Evolutionary conservation across 2,329 filamentous ascomycete species (phyloP).

Genomic region (Emericellopsis cladophorae): DNA sequence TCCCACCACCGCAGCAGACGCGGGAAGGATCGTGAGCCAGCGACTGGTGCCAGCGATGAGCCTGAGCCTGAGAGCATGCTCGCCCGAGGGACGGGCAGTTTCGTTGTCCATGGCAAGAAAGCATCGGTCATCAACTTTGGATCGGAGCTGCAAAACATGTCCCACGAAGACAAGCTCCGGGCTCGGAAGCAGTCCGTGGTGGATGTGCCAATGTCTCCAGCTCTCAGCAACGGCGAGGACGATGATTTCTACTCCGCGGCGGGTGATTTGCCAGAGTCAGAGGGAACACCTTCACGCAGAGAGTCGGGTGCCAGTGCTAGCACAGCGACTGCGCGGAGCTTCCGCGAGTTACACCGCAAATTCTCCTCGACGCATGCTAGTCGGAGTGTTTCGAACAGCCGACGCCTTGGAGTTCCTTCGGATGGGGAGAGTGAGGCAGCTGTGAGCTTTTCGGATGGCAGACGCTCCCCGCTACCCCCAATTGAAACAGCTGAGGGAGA

Average conservation of each 20-base stretch:
- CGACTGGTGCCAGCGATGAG: conserved; percentile 18
- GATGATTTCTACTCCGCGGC: conserved; percentile 43
- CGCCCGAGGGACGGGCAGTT: conserved; percentile 70
- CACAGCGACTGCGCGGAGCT: conserved; percentile 54
- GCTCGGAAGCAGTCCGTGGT: conserved; percentile 39
- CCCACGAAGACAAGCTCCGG: conserved; percentile 59
- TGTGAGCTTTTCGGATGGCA: conserved; percentile 46
- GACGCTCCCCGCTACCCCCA: conserved; percentile 40
- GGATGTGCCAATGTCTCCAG: conserved; percentile 19
- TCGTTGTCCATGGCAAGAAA: conserved; percentile 96
- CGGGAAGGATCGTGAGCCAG: conserved; percentile 44
- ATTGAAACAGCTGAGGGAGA: conserved; percentile 23
- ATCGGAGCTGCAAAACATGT: conserved; percentile 71
- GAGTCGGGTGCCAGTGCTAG: conserved; percentile 52
- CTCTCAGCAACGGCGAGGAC: conserved; percentile 19
- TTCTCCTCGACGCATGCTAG: conserved; percentile 40
- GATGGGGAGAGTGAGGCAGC: conserved; percentile 50
- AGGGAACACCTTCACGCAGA: conserved; percentile 36
- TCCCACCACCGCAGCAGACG: conserved; percentile 62
- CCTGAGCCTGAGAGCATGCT: conserved; percentile 51
- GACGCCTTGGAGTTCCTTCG: conserved; percentile 32
- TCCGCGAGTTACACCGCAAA: conserved; percentile 48
- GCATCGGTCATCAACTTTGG: conserved; percentile 95
- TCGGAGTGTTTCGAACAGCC: conserved; percentile 25
- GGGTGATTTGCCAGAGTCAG: conserved; percentile 25